Base-by-base conservation (phyloP, 768 basidiomycete genomes). In the Mycena pura region DNA sequence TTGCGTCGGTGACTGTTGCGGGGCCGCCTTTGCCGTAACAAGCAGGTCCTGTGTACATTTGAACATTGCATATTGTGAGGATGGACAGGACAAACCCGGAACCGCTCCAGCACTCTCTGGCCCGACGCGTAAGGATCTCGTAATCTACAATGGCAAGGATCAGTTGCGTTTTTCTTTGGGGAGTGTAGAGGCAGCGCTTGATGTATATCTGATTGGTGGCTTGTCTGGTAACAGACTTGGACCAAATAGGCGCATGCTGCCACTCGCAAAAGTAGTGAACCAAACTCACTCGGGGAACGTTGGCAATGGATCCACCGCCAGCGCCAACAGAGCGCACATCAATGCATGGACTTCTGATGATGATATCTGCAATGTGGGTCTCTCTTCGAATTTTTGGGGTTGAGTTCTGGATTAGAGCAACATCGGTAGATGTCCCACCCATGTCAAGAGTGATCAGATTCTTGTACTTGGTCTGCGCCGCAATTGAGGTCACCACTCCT, bases 1-100 rank as follows among this genome's bases (percentile, higher is more conserved):
- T 69, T 7, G 68, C 68, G 31, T 69, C 66, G 14, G 54, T 55
- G 14, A 68, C 66, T 3, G 66, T 68, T 6, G 66, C 34, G 8
- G 40, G 49, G 6, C 66, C 66, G 13, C 66, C 66, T 9, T 28
- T 57, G 13, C 41, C 41, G 29, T 69, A 69, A 41, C 63, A 64
- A 25, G 67, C 65, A 17, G 56, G 55, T 19, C 32, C 25, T 32
- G 45, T 2, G 17, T 28, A 29, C 13, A 34, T 19, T 22, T 13
- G 6, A 14, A 24, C 27, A 15, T 3, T 3, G 19, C 14, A 10
- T 10, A 34, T 19, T n/a, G 29, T 11, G 5, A 21, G 22, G 34
- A 17, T 19, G 41, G 13, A 17, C 8, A 9, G 10, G 19, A 14
- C 29, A 28, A 3, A 17, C 67, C 65, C 27, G 65, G 66, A 39